Evolutionary conservation across 2,329 filamentous ascomycete genomes (phyloP), one percentile per base, ranked within the genome.

Genomic region (Fusarium oligoseptatum): DNA sequence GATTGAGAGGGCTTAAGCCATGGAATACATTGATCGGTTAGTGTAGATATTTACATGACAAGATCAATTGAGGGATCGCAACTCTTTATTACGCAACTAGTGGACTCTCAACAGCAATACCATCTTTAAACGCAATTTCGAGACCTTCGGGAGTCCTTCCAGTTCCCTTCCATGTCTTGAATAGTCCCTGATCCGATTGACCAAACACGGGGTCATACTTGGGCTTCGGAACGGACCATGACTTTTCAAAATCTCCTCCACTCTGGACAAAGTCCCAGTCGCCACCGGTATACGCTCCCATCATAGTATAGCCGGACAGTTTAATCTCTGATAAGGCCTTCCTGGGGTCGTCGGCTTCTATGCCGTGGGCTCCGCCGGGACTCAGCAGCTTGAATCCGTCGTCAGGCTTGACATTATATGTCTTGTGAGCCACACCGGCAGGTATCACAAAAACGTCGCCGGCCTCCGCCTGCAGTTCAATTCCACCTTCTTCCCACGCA

Each of bases 361-460:
- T 82, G 1, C 78, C 79, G 72, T 83, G 82, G 2, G 80, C 83
- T 34, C 84, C 80, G 0, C 86, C 85, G 0, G 88, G 87, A 37
- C 85, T 85, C 63, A 88, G 70, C 24, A 88, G 58, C 50, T 72
- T 64, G 50, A 81, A 75, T 5, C 70, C 77, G 0, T 78, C 81
- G 10, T 73, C 72, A 0, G 87, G 86, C 10, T 62, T 76, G 0
- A 87, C 82, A 36, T 86, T 73, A 70, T 84, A 85, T 0, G 87
- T 89, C 80, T 90, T 90, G 74, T 91, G 89, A 11, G 87, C 84
- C 1, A 88, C 84, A 0, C 89, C 89, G 0, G 88, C 87, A 0
- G 90, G 90, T 3, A 91, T 82, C 17, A 91, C 81, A 70, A 92
- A 91, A 0, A 91, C 88, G 73, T 92, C 90, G 2, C 90, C 90